phyloP scores from a whole-genome alignment of 371 early-diverging fungal genomes.

The Mortierella sp. region DNA sequence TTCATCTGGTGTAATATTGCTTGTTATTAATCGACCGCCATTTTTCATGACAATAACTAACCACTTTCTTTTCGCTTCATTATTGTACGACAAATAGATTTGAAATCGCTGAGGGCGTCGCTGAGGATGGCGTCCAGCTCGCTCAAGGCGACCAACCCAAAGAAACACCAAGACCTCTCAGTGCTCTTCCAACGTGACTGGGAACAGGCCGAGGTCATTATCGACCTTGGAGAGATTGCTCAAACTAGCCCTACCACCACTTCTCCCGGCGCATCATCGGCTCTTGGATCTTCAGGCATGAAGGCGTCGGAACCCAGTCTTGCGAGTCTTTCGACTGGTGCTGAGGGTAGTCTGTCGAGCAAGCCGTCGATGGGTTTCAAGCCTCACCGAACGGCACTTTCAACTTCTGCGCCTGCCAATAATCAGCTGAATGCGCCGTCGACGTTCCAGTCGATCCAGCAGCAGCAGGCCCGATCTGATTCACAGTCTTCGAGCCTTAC shows the following conservation, averaged over 20 bases:
- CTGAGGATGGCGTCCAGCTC: conserved; percentile 47
- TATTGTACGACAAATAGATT: conserved; percentile 18
- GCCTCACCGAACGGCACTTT: conserved; percentile 12
- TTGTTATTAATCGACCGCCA: not conserved
- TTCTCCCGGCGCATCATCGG: conserved; percentile 7
- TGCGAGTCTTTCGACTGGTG: not conserved
- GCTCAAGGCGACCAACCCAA: conserved; percentile 40
- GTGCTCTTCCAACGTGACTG: conserved; percentile 57
- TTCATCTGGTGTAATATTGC: not conserved
- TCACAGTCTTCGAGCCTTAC: conserved; percentile 28
- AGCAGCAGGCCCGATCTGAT: conserved; percentile 9
- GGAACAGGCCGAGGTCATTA: conserved; percentile 60
- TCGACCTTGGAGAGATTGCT: conserved; percentile 59
- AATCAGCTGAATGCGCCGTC: not conserved
- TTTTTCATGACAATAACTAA: not conserved
- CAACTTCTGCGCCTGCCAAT: conserved; percentile 10
- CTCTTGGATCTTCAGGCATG: conserved; percentile 23
- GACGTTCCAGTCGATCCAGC: not conserved
- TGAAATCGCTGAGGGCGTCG: conserved; percentile 32
- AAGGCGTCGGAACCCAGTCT: conserved; percentile 10
- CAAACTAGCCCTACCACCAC: conserved; percentile 36
- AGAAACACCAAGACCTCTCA: conserved; percentile 50
- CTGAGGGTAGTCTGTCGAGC: not conserved
- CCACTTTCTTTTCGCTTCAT: not conserved
- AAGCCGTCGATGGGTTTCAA: not conserved